These are phyloP conservation scores for Coniosporium apollinis DNA, from an alignment of 495 filamentous ascomycete genomes.

Conservation along the genomic window DNA sequence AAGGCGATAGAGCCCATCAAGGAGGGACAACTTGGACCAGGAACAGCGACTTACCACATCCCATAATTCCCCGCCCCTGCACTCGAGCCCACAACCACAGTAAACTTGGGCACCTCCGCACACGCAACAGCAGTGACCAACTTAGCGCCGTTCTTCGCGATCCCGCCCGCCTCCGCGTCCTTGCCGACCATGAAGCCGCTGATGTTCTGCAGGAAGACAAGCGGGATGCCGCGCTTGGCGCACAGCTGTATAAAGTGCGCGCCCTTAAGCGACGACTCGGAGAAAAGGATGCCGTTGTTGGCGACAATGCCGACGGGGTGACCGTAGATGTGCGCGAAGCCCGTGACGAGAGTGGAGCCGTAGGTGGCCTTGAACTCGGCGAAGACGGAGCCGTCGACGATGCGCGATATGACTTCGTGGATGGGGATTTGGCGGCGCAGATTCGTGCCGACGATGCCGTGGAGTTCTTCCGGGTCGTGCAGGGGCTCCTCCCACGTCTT, in stretches of 20 bases:
- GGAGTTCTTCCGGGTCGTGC: slow-evolving; percentile 64
- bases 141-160: slow-evolving; percentile 96
- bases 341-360: slow-evolving; percentile 79
- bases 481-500: slow-evolving; percentile 52
- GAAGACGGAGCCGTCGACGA: slow-evolving; percentile 83
- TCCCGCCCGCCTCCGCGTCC: slow-evolving; percentile 84
- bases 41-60: slow-evolving; percentile 41
- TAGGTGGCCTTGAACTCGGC: slow-evolving; percentile 91
- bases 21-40: too few species aligned
- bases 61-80: slow-evolving; percentile 67
- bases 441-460: slow-evolving; percentile 79
- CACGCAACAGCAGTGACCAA: slow-evolving; percentile 91
- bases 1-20: too few species aligned
- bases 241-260: slow-evolving; percentile 99
- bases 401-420: slow-evolving; percentile 82
- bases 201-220: slow-evolving; percentile 94
- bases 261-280: slow-evolving; percentile 75
- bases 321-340: slow-evolving; percentile 81
- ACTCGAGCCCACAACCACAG: slow-evolving; percentile 78
- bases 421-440: slow-evolving; percentile 67
- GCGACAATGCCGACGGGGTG: slow-evolving; percentile 86
- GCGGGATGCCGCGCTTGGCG: slow-evolving; percentile 69
- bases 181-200: slow-evolving; percentile 93
- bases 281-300: slow-evolving; percentile 97
- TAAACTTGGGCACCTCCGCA: slow-evolving; percentile 93